Base-by-base conservation (phyloP, 345 rosid genomes). In the Corchorus olitorius region DNA sequence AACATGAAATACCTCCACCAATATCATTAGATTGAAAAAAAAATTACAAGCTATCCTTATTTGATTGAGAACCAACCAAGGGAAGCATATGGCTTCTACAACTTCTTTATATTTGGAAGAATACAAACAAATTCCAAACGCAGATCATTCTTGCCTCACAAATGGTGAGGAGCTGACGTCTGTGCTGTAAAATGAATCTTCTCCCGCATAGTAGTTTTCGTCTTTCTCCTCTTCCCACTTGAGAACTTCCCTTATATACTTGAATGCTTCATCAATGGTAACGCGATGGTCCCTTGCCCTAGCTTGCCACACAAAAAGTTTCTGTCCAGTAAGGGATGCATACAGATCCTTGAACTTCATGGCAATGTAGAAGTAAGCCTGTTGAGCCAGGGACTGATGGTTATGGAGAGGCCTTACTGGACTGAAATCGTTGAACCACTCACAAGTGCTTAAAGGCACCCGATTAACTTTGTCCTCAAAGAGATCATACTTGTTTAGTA, bases 211-310 rank as follows among this genome's bases (percentile, higher is more conserved):
- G 76, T 84, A 97, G 83, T 77, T 85, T 6, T 87, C 97, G 27
- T 89, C 99, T 82, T 88, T 96, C 87, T 96, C 97, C 63, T 96
- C 99, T 6, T 92, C 95, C 99, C 99, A 97, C 79, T 89, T 97
- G 58, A 97, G 88, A 77, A 97, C 95, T 85, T 97, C 98, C 81
- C 98, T 90, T 62, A 87, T 85, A 75, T 91, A 94, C 87, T 92
- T 93, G 69, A 97, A 97, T 34, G 95, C 97, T 76, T 94, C 98
- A 22, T 94, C 90, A 7, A 94, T 85, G 1, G 90, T 90, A 8
- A 72, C 68, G 0, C 94, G 87, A 19, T 94, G 87, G 49, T 97
- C 99, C 81, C 99, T 88, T 5, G 97, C 97, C 76, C 86, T 80
- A 4, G 91, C 86, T 83, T 97, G 97, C 93, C 98, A 90, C 12